These are phyloP conservation scores for Capsella rubella DNA, from an alignment of 441 rosid genomes.

Conservation along the genomic window DNA sequence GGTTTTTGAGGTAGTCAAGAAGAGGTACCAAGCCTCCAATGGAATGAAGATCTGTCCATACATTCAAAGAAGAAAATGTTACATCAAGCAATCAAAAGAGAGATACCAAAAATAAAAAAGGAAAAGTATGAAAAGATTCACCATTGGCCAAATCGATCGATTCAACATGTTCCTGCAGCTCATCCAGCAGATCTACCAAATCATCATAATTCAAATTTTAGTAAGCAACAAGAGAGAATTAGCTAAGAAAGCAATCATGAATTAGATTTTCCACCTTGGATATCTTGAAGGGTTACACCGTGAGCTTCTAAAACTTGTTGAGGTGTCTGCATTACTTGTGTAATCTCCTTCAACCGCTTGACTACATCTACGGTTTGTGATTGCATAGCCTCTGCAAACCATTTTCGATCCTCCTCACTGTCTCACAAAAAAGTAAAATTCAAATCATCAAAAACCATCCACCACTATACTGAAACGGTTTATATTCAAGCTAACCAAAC, in stretches of 20 bases:
- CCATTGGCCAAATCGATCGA: slow-evolving; percentile 52
- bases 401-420: slow-evolving; percentile 92
- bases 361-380: slow-evolving; percentile 82
- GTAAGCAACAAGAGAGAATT: not conserved
- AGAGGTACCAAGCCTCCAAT: slow-evolving; percentile 94
- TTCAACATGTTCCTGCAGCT: slow-evolving; percentile 91
- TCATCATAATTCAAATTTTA: not conserved
- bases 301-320: slow-evolving; percentile 80
- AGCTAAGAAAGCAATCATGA: not conserved
- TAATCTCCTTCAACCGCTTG: slow-evolving; percentile 94
- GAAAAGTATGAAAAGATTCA: not conserved
- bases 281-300: slow-evolving; percentile 79
- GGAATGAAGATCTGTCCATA: slow-evolving; percentile 75
- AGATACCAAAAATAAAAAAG: not conserved
- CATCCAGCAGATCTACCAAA: slow-evolving; percentile 84
- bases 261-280: slow-evolving; percentile 55
- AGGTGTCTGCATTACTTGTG: slow-evolving; percentile 86
- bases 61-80: not conserved
- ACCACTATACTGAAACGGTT: not conserved
- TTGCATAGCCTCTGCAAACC: slow-evolving; percentile 99
- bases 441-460: slow-evolving; percentile 17
- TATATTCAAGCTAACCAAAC: not conserved
- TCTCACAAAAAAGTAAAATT: slow-evolving; percentile 12
- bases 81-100: not conserved
- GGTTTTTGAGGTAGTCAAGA: slow-evolving; percentile 70